A percentile compares a stretch with the other conserved stretches of the same genome.
Conservation (phyloP, 495 filamentous ascomycete species). For the Margaritispora aquatica region DNA sequence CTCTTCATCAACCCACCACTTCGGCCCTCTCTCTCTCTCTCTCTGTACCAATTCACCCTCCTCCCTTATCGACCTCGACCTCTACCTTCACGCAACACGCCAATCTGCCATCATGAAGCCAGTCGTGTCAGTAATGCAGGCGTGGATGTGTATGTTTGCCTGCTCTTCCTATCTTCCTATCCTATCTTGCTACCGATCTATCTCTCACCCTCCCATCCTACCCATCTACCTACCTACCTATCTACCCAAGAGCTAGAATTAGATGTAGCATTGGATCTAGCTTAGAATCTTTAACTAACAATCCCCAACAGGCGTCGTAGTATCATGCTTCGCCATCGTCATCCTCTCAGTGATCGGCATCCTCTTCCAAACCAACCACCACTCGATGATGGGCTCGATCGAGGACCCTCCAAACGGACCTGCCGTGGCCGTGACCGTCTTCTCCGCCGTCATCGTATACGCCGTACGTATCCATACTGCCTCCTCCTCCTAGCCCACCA, state of each 20-base stretch:
- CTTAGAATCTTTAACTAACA: neutral
- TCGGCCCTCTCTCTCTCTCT: neutral
- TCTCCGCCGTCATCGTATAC: slow-evolving; percentile 80
- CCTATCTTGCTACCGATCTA: no score
- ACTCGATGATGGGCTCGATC: slow-evolving; percentile 69
- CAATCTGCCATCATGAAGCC: slow-evolving; percentile 65
- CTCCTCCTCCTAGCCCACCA: no score
- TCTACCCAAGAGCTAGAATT: neutral
- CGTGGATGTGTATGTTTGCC: slow-evolving; percentile 74
- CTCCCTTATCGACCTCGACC: neutral
- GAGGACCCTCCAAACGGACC: slow-evolving; percentile 67
- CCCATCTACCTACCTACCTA: neutral
- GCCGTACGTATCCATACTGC: slow-evolving; percentile 60
- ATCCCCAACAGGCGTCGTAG: slow-evolving; percentile 58
- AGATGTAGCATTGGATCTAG: no score
- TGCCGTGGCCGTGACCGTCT: slow-evolving; percentile 75
- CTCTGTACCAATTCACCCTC: neutral
- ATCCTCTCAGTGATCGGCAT: slow-evolving; percentile 79
- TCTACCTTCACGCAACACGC: neutral
- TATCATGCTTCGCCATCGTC: slow-evolving; percentile 82
- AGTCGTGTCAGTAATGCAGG: slow-evolving; percentile 80
- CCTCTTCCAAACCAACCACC: slow-evolving; percentile 71
- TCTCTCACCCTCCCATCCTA: no score
- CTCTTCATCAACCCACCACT: neutral
- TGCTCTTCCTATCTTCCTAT: slow-evolving; percentile 4